Evolutionary conservation across 2,329 filamentous ascomycete genomes (phyloP), one percentile per base, ranked within the genome.

Genomic region (Diaporthe batatas): DNA sequence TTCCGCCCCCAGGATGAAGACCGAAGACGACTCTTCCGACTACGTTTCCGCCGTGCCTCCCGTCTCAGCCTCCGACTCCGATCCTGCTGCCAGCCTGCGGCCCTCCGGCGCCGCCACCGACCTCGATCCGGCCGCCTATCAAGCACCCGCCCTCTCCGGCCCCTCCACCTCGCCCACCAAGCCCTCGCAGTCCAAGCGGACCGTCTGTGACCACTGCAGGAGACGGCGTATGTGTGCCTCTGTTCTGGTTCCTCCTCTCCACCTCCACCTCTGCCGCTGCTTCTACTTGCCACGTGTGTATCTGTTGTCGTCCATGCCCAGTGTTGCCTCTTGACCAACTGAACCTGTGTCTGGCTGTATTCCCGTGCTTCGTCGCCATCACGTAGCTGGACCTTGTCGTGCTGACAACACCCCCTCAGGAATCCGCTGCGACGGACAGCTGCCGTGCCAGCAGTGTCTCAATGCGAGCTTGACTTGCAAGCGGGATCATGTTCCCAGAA

Each of bases 401-500:
- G 54, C 71, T 75, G 68, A 72, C 70, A 71, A 11, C 29, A 12
- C 21, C 36, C 14, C 21, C 11, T 11, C 62, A 86, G 84, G 84
- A 75, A 85, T 86, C 47, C 81, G 84, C 67, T 86, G 84, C 76
- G 84, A 86, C 77, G 84, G 84, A 68, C 77, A 81, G 68, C 83
- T 81, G 64, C 88, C 89, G 6, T 91, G 90, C 82, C 88, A 89
- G 80, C 90, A 91, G 78, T 91, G 90, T 79, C 81, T 85, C 69
- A 86, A 87, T 72, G 88, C 89, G 39, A 86, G 87, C 32, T 84
- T 91, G 74, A 85, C 83, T n/a, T 91, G 90, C 82, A 91, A 89
- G 75, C 89, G 90, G 79, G 90, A 91, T 77, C 89, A 90, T 77
- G 86, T 91, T 55, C 90, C 90, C 18, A 88, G 90, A 79, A 91